Evolutionary conservation across 805 yeast genomes (phyloP).

Genomic region (Teunomyces funiuensis): DNA sequence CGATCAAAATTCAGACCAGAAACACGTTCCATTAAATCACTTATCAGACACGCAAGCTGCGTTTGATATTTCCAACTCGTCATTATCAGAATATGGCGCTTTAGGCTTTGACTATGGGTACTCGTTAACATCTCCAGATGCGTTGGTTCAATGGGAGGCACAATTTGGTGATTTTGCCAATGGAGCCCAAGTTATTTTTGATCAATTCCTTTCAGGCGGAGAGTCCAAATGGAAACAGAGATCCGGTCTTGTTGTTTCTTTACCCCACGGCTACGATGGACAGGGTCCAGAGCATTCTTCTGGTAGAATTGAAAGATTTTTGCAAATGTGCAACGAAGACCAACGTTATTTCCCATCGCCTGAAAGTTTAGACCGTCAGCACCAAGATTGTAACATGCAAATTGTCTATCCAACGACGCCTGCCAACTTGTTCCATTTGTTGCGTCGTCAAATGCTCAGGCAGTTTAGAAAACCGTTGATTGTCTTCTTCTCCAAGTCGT

Average conservation of each 20-base stretch:
- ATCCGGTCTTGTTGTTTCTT: conserved; percentile 88
- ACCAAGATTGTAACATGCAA: conserved; percentile 98
- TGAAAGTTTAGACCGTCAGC: conserved; percentile 91
- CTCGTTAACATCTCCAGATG: conserved; percentile 94
- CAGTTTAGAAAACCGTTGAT: conserved; percentile 94
- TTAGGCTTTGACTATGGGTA: conserved; percentile 99
- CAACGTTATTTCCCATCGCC: conserved; percentile 88
- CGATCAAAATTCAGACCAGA: conserved; percentile 84
- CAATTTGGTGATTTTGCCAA: conserved; percentile 99
- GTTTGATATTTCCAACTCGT: conserved; percentile 87
- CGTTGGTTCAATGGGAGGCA: conserved; percentile 97
- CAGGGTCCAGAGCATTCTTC: conserved; percentile 99
- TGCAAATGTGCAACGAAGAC: conserved; percentile 94
- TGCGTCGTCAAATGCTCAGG: conserved; percentile 99
- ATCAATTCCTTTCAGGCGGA: conserved; percentile 94
- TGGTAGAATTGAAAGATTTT: conserved; percentile 94
- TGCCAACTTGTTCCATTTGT: conserved; percentile 89
- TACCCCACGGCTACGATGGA: conserved; percentile 99
- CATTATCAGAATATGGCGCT: conserved; percentile 97
- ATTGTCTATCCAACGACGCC: conserved; percentile 98
- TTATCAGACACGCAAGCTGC: conserved; percentile 79
- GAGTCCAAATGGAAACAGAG: conserved; percentile 99
- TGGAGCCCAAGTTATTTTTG: conserved; percentile 96
- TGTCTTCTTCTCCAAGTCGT: conserved; percentile 85
- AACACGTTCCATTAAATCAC: conserved; percentile 82